Percentiles rank a stretch among this genome's conserved stretches.
These are phyloP conservation scores for Fraxinus sp. DNA, from an alignment of 305 asterid genomes.

Conservation along the genomic window DNA sequence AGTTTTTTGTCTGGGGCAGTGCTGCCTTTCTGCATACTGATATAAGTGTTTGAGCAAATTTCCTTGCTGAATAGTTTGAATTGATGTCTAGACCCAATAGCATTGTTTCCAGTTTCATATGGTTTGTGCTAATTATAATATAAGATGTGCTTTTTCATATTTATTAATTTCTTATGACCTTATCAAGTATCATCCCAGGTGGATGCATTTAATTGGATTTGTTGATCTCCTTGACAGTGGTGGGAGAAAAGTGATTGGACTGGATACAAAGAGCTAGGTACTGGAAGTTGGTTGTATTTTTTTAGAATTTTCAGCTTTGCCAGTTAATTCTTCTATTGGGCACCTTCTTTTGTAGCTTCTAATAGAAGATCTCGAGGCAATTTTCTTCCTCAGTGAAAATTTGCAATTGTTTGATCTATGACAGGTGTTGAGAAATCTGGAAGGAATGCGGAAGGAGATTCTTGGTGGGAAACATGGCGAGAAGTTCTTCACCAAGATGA, in stretches of 20 bases:
- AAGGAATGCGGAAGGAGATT: constrained; percentile 85
- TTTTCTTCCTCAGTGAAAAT: constrained; percentile 25
- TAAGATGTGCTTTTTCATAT: neutral
- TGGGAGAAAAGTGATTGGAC: constrained; percentile 99
- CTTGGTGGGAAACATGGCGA: constrained; percentile 99
- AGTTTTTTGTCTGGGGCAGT: neutral
- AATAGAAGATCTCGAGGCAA: neutral
- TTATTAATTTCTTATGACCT: constrained; percentile 50
- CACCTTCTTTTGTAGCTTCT: constrained; percentile 2
- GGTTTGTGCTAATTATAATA: constrained; percentile 4
- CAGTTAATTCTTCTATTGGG: neutral
- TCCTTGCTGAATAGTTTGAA: constrained; percentile 4
- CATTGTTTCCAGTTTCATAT: neutral
- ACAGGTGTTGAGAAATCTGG: constrained; percentile 99
- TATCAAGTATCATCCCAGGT: constrained; percentile 84
- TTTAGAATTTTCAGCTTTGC: constrained; percentile 14
- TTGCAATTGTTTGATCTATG: constrained; percentile 15
- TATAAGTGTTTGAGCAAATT: neutral
- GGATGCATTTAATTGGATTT: constrained; percentile 91
- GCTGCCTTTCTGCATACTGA: neutral
- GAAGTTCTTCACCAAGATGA: constrained; percentile 98
- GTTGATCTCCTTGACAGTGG: constrained; percentile 99
- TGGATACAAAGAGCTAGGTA: constrained; percentile 99
- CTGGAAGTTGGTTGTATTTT: constrained; percentile 5
- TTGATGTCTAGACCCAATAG: constrained; percentile 1